A percentile compares a stretch with the other conserved stretches of the same genome.
Conservation (phyloP, 371 early-diverging fungal species). For the Circinella minor region DNA sequence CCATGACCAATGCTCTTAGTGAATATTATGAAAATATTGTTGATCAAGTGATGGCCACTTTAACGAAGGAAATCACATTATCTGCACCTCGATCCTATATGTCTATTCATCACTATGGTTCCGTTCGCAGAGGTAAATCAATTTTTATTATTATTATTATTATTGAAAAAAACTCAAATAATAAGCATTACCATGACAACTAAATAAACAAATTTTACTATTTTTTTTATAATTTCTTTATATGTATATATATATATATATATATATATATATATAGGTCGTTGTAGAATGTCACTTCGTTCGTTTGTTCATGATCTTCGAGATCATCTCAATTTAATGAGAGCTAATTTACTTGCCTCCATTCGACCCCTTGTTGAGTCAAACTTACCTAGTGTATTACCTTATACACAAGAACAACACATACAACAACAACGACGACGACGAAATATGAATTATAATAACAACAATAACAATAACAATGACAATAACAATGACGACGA, state of each 20-base stretch:
- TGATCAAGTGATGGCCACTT: slow-evolving; percentile 45
- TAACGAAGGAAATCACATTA: slow-evolving; percentile 32
- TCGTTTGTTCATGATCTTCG: slow-evolving; percentile 29
- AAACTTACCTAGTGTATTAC: slow-evolving; percentile 23
- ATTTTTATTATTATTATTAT: too few species aligned
- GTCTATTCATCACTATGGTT: slow-evolving; percentile 18
- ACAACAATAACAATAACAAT: neutral
- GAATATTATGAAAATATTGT: slow-evolving; percentile 54
- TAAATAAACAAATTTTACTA: neutral
- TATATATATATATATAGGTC: slow-evolving; percentile 1
- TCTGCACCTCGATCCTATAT: slow-evolving; percentile 33
- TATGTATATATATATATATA: neutral
- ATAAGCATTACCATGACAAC: neutral
- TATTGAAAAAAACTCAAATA: too few species aligned
- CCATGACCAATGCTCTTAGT: slow-evolving; percentile 23
- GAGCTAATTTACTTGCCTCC: slow-evolving; percentile 29
- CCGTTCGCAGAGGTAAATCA: slow-evolving; percentile 10
- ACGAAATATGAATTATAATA: too few species aligned
- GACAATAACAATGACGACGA: neutral
- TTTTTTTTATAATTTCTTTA: neutral
- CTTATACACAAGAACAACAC: slow-evolving; percentile 7
- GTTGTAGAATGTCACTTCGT: slow-evolving; percentile 25
- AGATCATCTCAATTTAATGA: slow-evolving; percentile 29
- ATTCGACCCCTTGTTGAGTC: slow-evolving; percentile 34
- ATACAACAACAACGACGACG: too few species aligned